Evolutionary conservation across 805 yeast genomes (phyloP).

Genomic region (Ogataea paraovalis): DNA sequence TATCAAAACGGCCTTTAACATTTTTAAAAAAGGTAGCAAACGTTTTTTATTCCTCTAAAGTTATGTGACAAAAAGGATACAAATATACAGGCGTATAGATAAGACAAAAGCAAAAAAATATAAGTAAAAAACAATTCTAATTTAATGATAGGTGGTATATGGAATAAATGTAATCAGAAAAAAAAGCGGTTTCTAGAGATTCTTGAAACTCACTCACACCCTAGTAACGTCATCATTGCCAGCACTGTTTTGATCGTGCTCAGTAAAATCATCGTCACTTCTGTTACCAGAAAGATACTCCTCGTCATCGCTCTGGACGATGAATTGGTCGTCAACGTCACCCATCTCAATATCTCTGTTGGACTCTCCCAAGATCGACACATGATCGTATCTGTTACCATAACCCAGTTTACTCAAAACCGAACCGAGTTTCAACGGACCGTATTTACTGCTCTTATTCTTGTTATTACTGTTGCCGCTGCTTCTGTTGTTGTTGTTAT

Average conservation of each 20-base stretch:
- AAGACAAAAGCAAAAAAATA: background rate
- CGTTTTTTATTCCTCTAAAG: too few species aligned
- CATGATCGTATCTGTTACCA: constrained; percentile 32
- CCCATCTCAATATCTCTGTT: constrained; percentile 40
- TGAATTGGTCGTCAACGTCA: constrained; percentile 39
- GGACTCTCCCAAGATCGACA: constrained; percentile 11
- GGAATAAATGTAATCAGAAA: background rate
- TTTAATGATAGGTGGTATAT: background rate
- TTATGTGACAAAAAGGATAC: too few species aligned
- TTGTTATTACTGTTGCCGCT: background rate
- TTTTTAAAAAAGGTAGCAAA: too few species aligned
- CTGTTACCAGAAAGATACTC: constrained; percentile 8
- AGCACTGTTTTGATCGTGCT: background rate
- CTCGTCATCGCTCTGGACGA: constrained; percentile 50
- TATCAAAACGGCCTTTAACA: too few species aligned
- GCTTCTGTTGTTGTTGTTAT: background rate
- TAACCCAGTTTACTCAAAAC: constrained; percentile 34
- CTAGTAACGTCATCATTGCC: background rate
- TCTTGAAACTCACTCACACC: background rate
- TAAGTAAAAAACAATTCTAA: background rate
- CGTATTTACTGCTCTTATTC: background rate
- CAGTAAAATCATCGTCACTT: constrained; percentile 1
- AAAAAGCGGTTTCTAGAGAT: too few species aligned
- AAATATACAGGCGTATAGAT: too few species aligned
- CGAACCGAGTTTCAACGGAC: constrained; percentile 10